Evolutionary conservation across 73 alveolate species (phyloP), one percentile per base, ranked within the genome.

Genomic region (Symbiodinium natans): DNA sequence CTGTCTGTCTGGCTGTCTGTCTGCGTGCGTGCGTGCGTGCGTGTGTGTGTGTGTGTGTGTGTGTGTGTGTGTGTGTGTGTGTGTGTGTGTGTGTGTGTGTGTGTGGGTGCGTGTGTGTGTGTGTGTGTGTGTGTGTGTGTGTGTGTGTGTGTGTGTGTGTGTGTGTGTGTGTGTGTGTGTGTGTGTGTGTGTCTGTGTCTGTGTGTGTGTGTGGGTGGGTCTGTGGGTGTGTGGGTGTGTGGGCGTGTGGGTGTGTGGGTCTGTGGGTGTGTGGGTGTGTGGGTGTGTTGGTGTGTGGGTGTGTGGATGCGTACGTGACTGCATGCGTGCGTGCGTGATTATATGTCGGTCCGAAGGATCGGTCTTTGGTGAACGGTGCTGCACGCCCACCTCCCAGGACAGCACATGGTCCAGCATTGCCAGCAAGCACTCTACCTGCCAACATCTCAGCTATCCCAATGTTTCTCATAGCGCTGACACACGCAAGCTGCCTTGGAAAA

Each of bases 341-440:
- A 48, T 17, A 48, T 48, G 63, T 10, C 17, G 8, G 63, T 17
- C 63, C 23, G 63, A 17, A 8, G 8, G 23, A 17, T 8, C 63
- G 23, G 63, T 10, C 23, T 48, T 8, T 17, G 63, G 17, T 48
- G 63, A 17, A n/a, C n/a, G n/a, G n/a, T n/a, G n/a, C n/a, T n/a
- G n/a, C 25, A 11, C 31, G 15, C 15, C 33, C 15, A 52, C 96
- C 96, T 89, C 96, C 96, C 96, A 89, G 56, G 96, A 89, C 13
- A 89, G 75, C 36, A 89, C 41, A 74, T 89, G 96, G 33, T 89
- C 96, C 87, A 89, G 39, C 96, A 89, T 89, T 63, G 88, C 96
- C 33, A 89, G 52, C 87, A 89, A 41, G 29, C 96, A 89, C 15
- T 36, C 96, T 25, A 84, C 96, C 96, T 89, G 71, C 6, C 83